Evolutionary conservation across 176 grass and related monocot species (phyloP).

Genomic region (Musa acuminata): DNA sequence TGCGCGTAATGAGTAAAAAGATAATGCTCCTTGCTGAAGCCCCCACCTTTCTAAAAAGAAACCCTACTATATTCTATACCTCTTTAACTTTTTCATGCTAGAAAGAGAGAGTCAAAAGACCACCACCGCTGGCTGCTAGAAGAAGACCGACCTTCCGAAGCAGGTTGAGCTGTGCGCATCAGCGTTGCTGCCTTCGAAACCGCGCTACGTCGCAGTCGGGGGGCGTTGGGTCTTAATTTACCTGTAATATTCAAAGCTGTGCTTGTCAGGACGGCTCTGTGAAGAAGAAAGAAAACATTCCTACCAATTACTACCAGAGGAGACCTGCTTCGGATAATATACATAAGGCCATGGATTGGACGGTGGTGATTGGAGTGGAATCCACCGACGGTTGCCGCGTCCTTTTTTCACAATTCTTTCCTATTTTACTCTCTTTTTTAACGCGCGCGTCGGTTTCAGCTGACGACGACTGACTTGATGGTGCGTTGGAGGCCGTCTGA

Average conservation of each 20-base stretch:
- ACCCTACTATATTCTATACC: neutral
- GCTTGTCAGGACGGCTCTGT: too few species aligned
- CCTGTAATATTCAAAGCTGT: too few species aligned
- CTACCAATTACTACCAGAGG: neutral
- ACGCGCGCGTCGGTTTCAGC: neutral
- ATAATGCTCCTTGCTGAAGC: neutral
- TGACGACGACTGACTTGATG: neutral
- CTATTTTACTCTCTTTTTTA: neutral
- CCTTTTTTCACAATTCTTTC: neutral
- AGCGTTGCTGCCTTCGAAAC: neutral
- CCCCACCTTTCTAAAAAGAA: neutral
- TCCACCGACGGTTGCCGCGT: neutral
- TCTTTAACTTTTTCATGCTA: neutral
- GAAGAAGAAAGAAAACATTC: neutral
- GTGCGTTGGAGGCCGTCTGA: neutral
- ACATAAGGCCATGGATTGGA: neutral
- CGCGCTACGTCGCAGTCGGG: neutral
- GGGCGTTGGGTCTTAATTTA: too few species aligned
- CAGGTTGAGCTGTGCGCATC: neutral
- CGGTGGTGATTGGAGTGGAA: neutral
- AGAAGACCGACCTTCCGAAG: neutral
- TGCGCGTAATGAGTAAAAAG: neutral
- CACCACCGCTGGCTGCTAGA: neutral
- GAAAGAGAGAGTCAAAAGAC: neutral
- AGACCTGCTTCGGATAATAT: neutral